Evolutionary conservation across 108 stramenopile species (phyloP), one percentile per base, ranked within the genome.

Genomic region (Pseudonitzschia delicatissima): DNA sequence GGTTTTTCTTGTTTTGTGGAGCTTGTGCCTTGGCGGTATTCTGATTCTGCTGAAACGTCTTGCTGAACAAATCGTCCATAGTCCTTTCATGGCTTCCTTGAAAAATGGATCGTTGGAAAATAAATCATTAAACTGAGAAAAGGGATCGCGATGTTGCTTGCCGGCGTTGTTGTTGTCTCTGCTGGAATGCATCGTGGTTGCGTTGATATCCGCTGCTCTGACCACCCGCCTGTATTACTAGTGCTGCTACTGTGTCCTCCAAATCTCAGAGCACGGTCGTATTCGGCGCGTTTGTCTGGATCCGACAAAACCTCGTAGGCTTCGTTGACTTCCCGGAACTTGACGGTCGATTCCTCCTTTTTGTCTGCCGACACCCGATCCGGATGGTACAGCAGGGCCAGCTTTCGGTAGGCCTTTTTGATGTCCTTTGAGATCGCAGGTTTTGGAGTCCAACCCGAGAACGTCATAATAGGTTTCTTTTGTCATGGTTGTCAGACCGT

Each of bases 91-190:
- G 13, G 76, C 78, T n/a, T 77, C 81, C 36, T 62, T 60, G 68
- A 90, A 87, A 72, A 90, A 90, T 29, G 88, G 85, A 74, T 90
- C 88, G 53, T 84, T 76, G 15, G 65, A 76, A 57, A 90, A 90
- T 18, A 87, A 63, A 66, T 85, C 77, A 65, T 90, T 69, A 57
- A 90, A 90, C 68, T 82, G 84, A 59, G 66, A 29, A 39, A 77
- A 83, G 4, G 88, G 77, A 73, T 89, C 83, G 28, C 61, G 62
- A 27, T 25, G 72, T 23, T 45, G 77, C 27, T 29, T 52, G 65
- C 18, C 18, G n/a, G n/a, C 29, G 45, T 28, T 40, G n/a, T 15
- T 47, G 45, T 28, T 55, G 57, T 49, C 28, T 4, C 25, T 13
- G 48, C 36, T 44, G 57, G 44, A 6, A 11, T 42, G 13, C 50